Evolutionary conservation across 2,329 filamentous ascomycete species (phyloP), one percentile per base, ranked within the genome.

Genomic region (Cytospora paraplurivora): DNA sequence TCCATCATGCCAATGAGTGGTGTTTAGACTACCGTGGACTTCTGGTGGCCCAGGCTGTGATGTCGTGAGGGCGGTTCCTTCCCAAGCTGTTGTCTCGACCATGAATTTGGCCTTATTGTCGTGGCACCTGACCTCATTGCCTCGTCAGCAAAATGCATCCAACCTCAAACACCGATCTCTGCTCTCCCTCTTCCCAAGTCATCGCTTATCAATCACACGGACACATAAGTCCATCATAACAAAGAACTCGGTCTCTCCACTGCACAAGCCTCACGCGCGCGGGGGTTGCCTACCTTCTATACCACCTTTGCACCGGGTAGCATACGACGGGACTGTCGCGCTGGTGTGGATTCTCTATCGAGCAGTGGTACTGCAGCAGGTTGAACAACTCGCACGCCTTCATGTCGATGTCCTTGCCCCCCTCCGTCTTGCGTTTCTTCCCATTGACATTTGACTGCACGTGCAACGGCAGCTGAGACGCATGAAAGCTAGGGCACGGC

Each of bases 41-140:
- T 70, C 52, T 55, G n/a, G 21, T 12, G 44, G n/a, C 10, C 7
- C 44, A 11, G 44, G n/a, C 21, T 47, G 44, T 19, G 44, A 12
- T 27, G 64, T 62, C 21, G 63, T 60, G 34, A 61, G 66, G 32
- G 15, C 13, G 38, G 59, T 50, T 15, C 69, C 78, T 74, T 88
- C 85, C 86, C 85, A 88, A 51, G 81, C 79, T 13, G 86, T 88
- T 32, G 86, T 89, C 75, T 89, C 86, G 51, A 87, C 82, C 72
- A 78, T 82, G 69, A 88, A 89, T 8, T 64, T 76, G 5, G 83
- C 83, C 15, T 83, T 83, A 68, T 76, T 80, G 73, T 88, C 85
- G 64, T 77, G 76, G 72, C 86, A 88, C 68, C 86, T 88, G 71
- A 44, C 32, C 38, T 53, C 49, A 38, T 21, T 11, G 44, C n/a